A percentile compares a stretch with the other conserved stretches of the same genome.
phyloP scores from a whole-genome alignment of 2,329 filamentous ascomycete species.

The Claviceps humidiphila region DNA sequence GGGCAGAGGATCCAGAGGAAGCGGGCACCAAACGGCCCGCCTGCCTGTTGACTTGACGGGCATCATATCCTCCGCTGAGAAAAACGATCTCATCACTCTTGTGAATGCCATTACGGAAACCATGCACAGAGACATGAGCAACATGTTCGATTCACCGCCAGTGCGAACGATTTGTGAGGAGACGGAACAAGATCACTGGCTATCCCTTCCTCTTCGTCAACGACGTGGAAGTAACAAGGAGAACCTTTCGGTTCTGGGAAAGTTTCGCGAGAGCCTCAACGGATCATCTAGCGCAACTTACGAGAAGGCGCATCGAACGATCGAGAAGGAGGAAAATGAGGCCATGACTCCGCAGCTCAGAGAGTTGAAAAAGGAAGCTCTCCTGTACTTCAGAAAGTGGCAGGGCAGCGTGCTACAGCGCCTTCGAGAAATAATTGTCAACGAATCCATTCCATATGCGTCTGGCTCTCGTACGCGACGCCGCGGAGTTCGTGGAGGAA shows the following conservation, averaged over 20 bases:
- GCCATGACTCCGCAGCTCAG: constrained; percentile 33
- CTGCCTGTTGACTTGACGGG: constrained; percentile 38
- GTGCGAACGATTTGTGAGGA: constrained; percentile 18
- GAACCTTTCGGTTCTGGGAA: constrained; percentile 6
- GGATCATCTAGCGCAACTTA: constrained; percentile 10
- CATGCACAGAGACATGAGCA: constrained; percentile 38
- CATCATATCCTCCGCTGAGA: constrained; percentile 34
- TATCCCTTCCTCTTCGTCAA: constrained; percentile 21
- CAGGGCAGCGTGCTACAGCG: constrained; percentile 55
- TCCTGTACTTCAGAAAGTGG: constrained; percentile 72
- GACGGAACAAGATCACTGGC: constrained; percentile 21
- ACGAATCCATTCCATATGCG: constrained; percentile 19
- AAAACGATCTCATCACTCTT: constrained; percentile 37
- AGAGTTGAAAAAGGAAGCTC: constrained; percentile 55
- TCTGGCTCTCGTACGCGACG: constrained; percentile 22
- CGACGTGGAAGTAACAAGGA: constrained; percentile 11
- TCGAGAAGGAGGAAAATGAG: constrained; percentile 20
- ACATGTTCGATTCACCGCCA: constrained; percentile 36
- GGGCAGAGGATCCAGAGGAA: constrained; percentile 25
- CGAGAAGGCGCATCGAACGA: constrained; percentile 15
- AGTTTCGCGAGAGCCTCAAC: constrained; percentile 1
- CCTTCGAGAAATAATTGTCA: constrained; percentile 52
- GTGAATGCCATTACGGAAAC: constrained; percentile 39
- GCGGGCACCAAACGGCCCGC: constrained; percentile 20
- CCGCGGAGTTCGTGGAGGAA: constrained; percentile 9